A percentile compares a stretch with the other conserved stretches of the same genome.
Conservation (phyloP, 2,329 filamentous ascomycete genomes). For the Exophiala oligosperma region DNA sequence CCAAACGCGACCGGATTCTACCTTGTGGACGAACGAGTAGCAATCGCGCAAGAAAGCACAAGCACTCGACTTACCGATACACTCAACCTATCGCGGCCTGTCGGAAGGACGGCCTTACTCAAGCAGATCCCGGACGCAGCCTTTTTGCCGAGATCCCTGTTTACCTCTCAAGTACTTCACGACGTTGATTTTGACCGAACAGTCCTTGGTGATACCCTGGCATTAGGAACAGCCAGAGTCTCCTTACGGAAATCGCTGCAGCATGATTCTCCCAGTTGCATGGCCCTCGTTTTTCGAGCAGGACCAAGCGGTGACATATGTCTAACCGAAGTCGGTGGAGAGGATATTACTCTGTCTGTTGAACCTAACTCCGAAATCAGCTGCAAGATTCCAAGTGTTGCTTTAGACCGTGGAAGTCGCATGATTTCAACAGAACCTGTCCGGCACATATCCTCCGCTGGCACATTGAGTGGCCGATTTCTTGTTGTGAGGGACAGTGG, state of each 20-base stretch:
- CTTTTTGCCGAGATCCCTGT: background rate
- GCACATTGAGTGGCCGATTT: conserved; percentile 1
- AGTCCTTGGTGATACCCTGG: conserved; percentile 3
- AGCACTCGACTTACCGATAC: background rate
- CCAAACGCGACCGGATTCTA: conserved; percentile 1
- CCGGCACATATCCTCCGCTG: conserved; percentile 5
- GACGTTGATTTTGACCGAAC: background rate
- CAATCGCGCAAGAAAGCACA: background rate
- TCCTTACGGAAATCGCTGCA: background rate
- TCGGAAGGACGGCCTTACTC: conserved; percentile 9
- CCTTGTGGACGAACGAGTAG: conserved; percentile 7
- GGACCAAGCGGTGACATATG: conserved; percentile 5
- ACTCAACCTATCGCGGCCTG: background rate
- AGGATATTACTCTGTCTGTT: background rate
- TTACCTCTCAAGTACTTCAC: background rate
- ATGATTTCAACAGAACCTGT: conserved; percentile 9
- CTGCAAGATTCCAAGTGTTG: conserved; percentile 4
- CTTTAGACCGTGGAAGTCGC: background rate
- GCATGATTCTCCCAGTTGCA: background rate
- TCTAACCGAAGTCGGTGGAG: conserved; percentile 5
- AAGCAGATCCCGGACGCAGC: conserved; percentile 16
- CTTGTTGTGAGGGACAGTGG: conserved; percentile 18
- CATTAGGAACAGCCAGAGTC: conserved; percentile 13
- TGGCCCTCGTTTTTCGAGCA: conserved; percentile 7
- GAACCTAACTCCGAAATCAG: background rate